Percentiles rank a stretch among this genome's conserved stretches.
These are phyloP conservation scores for Fusarium mundagurra DNA, from an alignment of 2,329 filamentous ascomycete species.

Conservation along the genomic window DNA sequence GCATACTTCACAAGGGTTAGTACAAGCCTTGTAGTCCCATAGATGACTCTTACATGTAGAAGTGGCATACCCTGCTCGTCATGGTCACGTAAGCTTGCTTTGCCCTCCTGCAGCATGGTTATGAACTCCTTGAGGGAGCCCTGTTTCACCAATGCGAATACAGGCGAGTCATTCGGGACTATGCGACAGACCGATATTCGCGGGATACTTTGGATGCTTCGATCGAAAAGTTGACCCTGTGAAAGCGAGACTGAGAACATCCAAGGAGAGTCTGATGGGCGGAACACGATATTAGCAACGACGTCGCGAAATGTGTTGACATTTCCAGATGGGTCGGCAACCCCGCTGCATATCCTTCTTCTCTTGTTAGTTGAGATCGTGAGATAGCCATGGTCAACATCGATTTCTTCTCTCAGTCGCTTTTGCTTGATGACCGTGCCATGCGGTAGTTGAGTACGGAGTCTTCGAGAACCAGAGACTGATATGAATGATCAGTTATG, in stretches of 20 bases:
- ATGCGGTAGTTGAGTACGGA: neutral
- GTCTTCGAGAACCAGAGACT: neutral
- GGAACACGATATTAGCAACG: constrained; percentile 18
- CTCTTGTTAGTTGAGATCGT: constrained; percentile 20
- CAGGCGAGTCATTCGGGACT: neutral
- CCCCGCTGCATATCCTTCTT: neutral
- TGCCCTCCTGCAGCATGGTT: neutral
- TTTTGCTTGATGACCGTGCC: constrained; percentile 24
- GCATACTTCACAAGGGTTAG: neutral
- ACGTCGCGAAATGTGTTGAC: neutral
- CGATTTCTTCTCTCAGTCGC: constrained; percentile 18
- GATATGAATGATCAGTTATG: fast-evolving
- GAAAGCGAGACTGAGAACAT: constrained; percentile 17
- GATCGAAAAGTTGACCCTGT: constrained; percentile 25
- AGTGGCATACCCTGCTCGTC: constrained; percentile 22
- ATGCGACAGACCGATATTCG: constrained; percentile 20
- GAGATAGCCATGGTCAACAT: neutral
- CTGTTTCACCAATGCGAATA: constrained; percentile 5
- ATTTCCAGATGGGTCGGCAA: neutral
- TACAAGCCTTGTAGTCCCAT: fast-evolving
- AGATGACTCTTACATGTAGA: neutral
- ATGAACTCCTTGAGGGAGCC: neutral
- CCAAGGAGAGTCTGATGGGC: neutral
- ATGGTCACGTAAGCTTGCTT: constrained; percentile 21
- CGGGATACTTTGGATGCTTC: constrained; percentile 23